Evolutionary conservation across 805 yeast species (phyloP).

Genomic region (Priceomyces fermenticarens): DNA sequence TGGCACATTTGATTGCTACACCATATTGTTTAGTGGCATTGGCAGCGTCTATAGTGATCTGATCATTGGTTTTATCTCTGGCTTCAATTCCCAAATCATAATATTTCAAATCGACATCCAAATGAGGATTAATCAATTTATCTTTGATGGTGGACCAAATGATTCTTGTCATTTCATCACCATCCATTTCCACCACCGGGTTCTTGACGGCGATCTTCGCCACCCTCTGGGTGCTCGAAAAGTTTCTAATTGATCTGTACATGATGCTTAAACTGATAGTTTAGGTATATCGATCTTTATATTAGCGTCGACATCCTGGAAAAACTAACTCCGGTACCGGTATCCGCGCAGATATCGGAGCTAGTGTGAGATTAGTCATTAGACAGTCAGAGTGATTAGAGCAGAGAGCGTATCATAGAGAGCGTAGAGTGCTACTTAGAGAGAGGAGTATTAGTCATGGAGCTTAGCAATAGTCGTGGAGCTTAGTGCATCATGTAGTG

Average conservation of each 20-base stretch:
- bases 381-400: no score
- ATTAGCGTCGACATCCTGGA: no score
- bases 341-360: no score
- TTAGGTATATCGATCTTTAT: no score
- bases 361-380: no score
- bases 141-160: slow-evolving; percentile 76
- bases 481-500: no score
- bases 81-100: slow-evolving; percentile 68
- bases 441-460: no score
- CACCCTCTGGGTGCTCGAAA: slow-evolving; percentile 7
- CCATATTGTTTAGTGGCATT: slow-evolving; percentile 71
- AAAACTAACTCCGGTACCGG: no score
- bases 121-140: slow-evolving; percentile 62
- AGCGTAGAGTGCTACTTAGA: no score
- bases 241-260: background rate
- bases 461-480: no score
- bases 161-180: slow-evolving; percentile 85
- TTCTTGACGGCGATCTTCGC: slow-evolving; percentile 64
- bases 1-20: slow-evolving; percentile 82
- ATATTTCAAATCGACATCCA: slow-evolving; percentile 72
- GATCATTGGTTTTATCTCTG: slow-evolving; percentile 70
- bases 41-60: slow-evolving; percentile 76
- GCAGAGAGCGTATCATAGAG: no score
- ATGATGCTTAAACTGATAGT: no score
- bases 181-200: slow-evolving; percentile 78